These are phyloP conservation scores for Neurospora africana DNA, from an alignment of 495 filamentous ascomycete genomes.

Conservation along the genomic window DNA sequence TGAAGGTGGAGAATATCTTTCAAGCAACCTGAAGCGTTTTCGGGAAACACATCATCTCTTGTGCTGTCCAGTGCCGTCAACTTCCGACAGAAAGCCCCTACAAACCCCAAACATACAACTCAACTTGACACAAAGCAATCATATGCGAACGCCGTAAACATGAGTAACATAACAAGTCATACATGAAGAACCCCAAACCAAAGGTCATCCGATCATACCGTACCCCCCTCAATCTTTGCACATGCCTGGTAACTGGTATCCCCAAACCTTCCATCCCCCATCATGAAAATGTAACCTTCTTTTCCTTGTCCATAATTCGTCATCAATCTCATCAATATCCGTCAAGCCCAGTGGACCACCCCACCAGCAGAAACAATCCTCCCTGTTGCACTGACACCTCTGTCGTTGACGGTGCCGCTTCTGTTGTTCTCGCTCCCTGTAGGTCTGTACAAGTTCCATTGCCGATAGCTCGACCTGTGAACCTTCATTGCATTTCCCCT, in stretches of 20 bases:
- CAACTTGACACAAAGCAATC: neutral
- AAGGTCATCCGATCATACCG: neutral
- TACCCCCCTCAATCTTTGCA: neutral
- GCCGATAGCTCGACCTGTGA: neutral
- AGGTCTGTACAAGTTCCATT: neutral
- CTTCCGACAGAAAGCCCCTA: neutral
- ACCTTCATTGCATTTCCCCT: neutral
- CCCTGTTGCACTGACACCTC: neutral
- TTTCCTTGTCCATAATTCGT: neutral
- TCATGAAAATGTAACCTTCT: neutral
- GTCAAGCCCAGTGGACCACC: neutral
- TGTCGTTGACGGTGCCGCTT: neutral
- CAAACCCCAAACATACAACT: neutral
- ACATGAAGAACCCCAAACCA: neutral
- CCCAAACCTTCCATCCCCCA: neutral
- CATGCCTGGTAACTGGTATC: neutral
- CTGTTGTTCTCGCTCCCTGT: neutral
- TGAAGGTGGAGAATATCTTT: neutral
- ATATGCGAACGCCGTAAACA: neutral
- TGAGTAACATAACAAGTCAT: neutral
- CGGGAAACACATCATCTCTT: neutral
- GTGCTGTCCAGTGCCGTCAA: neutral
- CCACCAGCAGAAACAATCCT: neutral
- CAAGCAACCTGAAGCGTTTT: neutral
- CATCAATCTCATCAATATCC: neutral